Conservation (phyloP, 352 stramenopile species). For the Globisporangium recalcitrans region DNA sequence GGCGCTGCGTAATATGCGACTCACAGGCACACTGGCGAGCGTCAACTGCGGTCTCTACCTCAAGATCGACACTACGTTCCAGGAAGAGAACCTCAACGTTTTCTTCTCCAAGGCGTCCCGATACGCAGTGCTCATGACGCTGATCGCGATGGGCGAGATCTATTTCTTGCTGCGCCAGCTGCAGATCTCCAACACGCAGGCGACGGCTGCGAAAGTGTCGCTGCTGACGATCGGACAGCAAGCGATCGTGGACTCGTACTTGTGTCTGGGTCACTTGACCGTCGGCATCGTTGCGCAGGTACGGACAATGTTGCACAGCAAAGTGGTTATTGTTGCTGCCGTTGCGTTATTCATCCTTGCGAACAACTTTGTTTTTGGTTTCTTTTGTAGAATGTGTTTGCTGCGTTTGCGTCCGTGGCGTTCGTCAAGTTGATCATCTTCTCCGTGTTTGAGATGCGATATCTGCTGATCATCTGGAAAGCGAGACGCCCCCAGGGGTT, state of each 20-base stretch:
- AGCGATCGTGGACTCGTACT: constrained; percentile 90
- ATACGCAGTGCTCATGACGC: constrained; percentile 82
- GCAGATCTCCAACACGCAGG: constrained; percentile 80
- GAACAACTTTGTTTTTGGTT: background rate
- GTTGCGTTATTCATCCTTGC: background rate
- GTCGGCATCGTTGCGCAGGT: constrained; percentile 88
- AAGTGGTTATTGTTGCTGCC: background rate
- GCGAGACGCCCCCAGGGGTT: constrained; percentile 85
- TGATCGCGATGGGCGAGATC: constrained; percentile 83
- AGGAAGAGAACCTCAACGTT: constrained; percentile 79
- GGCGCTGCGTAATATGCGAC: constrained; percentile 40
- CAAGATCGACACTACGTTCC: constrained; percentile 67
- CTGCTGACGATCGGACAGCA: constrained; percentile 83
- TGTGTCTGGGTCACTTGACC: constrained; percentile 94
- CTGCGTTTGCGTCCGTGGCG: constrained; percentile 92
- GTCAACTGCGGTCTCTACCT: constrained; percentile 77
- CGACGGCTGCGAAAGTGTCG: constrained; percentile 76
- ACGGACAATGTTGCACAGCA: background rate
- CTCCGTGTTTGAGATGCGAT: constrained; percentile 98
- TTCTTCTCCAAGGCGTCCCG: constrained; percentile 78
- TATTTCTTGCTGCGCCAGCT: constrained; percentile 83
- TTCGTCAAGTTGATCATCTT: constrained; percentile 99
- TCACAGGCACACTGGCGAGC: constrained; percentile 60
- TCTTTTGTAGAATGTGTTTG: constrained; percentile 88
- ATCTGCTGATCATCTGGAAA: constrained; percentile 97